phyloP scores from a whole-genome alignment of 306 rosid species.

The Vigna hirtella region DNA sequence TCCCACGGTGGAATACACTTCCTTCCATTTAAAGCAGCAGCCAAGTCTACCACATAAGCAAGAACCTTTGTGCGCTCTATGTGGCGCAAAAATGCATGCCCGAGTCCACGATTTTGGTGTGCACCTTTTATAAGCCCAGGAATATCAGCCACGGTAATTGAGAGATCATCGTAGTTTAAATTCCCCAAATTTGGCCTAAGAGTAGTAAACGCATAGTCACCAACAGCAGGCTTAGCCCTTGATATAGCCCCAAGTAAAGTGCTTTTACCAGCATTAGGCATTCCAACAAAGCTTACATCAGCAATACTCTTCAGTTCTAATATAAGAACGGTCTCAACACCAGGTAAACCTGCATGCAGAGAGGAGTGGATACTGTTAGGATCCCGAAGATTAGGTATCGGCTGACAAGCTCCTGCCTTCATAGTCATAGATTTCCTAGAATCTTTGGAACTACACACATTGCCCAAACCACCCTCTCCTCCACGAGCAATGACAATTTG shows the following conservation, averaged over 20 bases:
- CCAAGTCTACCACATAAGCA: constrained; percentile 88
- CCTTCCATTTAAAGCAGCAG: constrained; percentile 76
- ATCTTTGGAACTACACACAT: constrained; percentile 50
- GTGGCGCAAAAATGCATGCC: constrained; percentile 91
- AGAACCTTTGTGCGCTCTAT: constrained; percentile 91
- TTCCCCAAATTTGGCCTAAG: constrained; percentile 92
- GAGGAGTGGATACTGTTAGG: constrained; percentile 54
- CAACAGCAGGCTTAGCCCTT: constrained; percentile 82
- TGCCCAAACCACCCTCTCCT: constrained; percentile 88
- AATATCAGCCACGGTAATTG: constrained; percentile 88
- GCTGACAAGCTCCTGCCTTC: constrained; percentile 39
- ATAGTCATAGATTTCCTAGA: constrained; percentile 51
- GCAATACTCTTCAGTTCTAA: constrained; percentile 94
- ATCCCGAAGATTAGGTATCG: constrained; percentile 39
- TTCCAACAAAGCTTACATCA: constrained; percentile 93
- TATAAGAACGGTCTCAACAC: constrained; percentile 73
- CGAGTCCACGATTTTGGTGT: constrained; percentile 86
- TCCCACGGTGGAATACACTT: constrained; percentile 95
- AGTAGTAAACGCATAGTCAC: constrained; percentile 93
- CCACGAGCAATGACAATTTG: constrained; percentile 69
- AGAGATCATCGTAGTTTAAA: constrained; percentile 79
- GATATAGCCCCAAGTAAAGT: constrained; percentile 91
- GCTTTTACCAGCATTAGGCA: constrained; percentile 99
- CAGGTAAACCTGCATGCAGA: constrained; percentile 61
- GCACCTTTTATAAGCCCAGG: constrained; percentile 97